Percentiles rank a stretch among this genome's conserved stretches.
Evolutionary conservation across 345 rosid species (phyloP).

Genomic region (Pistacia atlantica): DNA sequence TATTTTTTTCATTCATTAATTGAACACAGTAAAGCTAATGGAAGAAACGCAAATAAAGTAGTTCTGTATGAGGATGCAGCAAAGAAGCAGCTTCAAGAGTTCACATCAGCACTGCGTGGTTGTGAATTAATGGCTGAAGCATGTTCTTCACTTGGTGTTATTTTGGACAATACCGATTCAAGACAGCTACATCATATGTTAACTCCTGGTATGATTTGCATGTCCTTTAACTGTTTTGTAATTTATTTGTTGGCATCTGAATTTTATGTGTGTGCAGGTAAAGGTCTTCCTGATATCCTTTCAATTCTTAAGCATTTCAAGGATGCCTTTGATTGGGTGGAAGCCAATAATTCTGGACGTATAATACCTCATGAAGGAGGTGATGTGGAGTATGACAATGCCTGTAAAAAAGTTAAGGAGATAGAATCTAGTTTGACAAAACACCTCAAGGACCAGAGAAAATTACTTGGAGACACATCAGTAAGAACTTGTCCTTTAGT

Average conservation of each 20-base stretch:
- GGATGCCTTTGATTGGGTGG: slow-evolving; percentile 94
- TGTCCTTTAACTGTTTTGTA: slow-evolving; percentile 7
- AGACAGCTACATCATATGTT: slow-evolving; percentile 63
- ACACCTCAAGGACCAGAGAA: slow-evolving; percentile 85
- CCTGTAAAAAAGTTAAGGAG: slow-evolving; percentile 56
- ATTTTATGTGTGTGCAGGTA: slow-evolving; percentile 46
- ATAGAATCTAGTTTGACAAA: slow-evolving; percentile 65
- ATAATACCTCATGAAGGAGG: slow-evolving; percentile 85
- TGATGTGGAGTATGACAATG: slow-evolving; percentile 77
- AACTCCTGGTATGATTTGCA: slow-evolving; percentile 61
- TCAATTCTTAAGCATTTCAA: slow-evolving; percentile 73
- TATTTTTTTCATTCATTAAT: slow-evolving; percentile 11
- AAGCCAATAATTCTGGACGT: slow-evolving; percentile 86
- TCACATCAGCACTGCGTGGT: slow-evolving; percentile 80
- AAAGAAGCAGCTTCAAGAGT: slow-evolving; percentile 88
- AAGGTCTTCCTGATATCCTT: slow-evolving; percentile 61
- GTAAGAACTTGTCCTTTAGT: slow-evolving; percentile 47
- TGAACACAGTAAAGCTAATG: slow-evolving; percentile 76
- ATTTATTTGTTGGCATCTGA: slow-evolving; percentile 32
- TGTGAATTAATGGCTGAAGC: slow-evolving; percentile 80
- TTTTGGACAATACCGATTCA: slow-evolving; percentile 70
- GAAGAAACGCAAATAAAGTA: slow-evolving; percentile 88
- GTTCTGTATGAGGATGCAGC: slow-evolving; percentile 88
- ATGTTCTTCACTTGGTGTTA: slow-evolving; percentile 68
- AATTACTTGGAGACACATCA: slow-evolving; percentile 75